These are phyloP conservation scores for Ramichloridium luteum DNA, from an alignment of 2,329 filamentous ascomycete species.

Conservation along the genomic window DNA sequence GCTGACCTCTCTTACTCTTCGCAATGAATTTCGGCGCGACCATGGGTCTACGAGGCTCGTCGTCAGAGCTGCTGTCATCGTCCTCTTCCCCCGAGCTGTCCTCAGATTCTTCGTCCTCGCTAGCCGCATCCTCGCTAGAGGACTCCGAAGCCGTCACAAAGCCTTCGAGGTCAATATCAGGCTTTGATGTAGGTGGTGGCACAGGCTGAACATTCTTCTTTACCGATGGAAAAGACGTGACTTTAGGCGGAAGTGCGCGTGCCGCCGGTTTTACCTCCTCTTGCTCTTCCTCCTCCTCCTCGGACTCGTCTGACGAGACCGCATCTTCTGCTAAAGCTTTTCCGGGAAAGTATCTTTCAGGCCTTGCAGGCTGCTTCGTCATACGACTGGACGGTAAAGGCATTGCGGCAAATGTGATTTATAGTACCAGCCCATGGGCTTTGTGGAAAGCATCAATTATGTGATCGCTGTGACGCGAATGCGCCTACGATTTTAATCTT, in stretches of 20 bases:
- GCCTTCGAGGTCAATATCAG: conserved; percentile 35
- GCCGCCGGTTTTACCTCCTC: conserved; percentile 30
- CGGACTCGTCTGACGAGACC: conserved; percentile 29
- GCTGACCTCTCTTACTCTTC: conserved; percentile 44
- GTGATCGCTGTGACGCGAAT: too few relatives aligned
- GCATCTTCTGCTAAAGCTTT: conserved; percentile 51
- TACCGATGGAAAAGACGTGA: conserved; percentile 37
- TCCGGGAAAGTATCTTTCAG: conserved; percentile 73
- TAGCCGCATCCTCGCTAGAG: conserved; percentile 25
- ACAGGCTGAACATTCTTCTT: conserved; percentile 13
- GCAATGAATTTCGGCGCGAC: conserved; percentile 56
- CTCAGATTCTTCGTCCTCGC: conserved; percentile 29
- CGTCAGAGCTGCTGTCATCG: conserved; percentile 42
- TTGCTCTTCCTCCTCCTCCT: conserved; percentile 41
- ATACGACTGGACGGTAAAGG: conserved; percentile 63
- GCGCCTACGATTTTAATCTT: too few relatives aligned
- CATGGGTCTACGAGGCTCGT: conserved; percentile 45
- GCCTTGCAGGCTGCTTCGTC: conserved; percentile 78
- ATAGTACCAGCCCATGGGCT: too few relatives aligned
- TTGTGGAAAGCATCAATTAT: too few relatives aligned
- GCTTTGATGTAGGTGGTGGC: conserved; percentile 20
- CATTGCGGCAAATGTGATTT: conserved; percentile 35
- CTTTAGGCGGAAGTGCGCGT: conserved; percentile 30
- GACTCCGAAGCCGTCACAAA: conserved; percentile 45
- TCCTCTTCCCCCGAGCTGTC: conserved; percentile 43